Base-by-base conservation (phyloP, 139 green algal species). In the Coelastrella sp. region DNA sequence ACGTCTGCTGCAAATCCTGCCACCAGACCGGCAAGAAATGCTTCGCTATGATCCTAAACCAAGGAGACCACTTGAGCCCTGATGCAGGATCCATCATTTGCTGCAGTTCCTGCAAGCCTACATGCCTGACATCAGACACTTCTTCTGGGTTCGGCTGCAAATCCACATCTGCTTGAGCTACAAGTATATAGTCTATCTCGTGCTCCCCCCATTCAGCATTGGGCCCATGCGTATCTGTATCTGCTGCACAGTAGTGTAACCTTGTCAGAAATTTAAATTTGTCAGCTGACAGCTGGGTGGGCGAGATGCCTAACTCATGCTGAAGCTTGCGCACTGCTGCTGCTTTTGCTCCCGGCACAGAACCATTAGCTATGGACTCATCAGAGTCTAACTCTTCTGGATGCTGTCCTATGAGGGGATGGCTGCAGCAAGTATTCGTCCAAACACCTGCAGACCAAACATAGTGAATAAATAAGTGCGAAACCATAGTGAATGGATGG, bases 131-230 rank as follows among this genome's bases (percentile, higher is more conserved):
- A 27, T 34, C 75, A 41, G 75, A 35, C 2, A 98, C 93, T 84
- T 98, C 96, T 37, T 98, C 96, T 0, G 92, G 79, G 76, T 99
- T 98, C 19, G 95, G 95, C 30, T 71, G 21, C 50, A 98, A 38
- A 1, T 75, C 79, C 19, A 97, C 83, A 15, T 88, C 59, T 17
- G 87, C 87, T 63, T 57, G 67, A 13, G 48, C 82, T 19, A 99
- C 94, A 3, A 99, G 88, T 43, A 98, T 94, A 92, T 99, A 99
- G 86, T 99, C 97, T n/a, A 99, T 92, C 88, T 98, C 95, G 77
- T 98, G 95, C 90, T 99, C 97, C 2, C 95, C 95, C 95, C 95
- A 98, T 8, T 87, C 80, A 0, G 91, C 68, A 32, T 90, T 17
- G 0, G 91, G 81, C 8, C 90, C 92, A 41, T 90, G 82, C 2